phyloP scores from a whole-genome alignment of 169 alveolate species.

The Plasmodium berghei region DNA sequence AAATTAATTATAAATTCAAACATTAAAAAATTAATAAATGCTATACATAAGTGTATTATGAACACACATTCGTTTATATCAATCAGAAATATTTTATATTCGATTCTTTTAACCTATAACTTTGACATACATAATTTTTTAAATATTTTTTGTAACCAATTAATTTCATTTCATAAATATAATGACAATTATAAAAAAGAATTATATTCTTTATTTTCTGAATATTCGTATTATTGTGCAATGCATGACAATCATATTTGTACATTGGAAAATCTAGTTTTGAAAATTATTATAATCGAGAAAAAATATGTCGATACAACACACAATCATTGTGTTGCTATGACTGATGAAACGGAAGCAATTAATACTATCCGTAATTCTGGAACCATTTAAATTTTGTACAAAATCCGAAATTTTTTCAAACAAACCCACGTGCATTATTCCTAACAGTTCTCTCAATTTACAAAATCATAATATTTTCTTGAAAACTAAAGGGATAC shows the following conservation, averaged over 20 bases:
- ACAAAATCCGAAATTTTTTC: no score
- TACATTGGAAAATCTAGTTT: constrained; percentile 42
- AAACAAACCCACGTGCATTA: no score
- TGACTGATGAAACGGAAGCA: constrained; percentile 17
- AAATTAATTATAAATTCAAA: constrained; percentile 49
- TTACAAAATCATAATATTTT: no score
- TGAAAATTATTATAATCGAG: constrained; percentile 45
- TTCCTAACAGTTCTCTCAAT: no score
- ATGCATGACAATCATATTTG: constrained; percentile 41
- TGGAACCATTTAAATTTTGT: no score
- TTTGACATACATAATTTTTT: constrained; percentile 37
- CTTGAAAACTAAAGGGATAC: no score
- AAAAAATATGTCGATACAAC: constrained; percentile 34
- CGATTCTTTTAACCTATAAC: constrained; percentile 39
- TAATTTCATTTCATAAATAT: constrained; percentile 25
- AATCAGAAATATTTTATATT: constrained; percentile 60
- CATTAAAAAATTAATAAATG: constrained; percentile 42
- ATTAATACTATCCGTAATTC: no score
- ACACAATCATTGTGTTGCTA: constrained; percentile 1
- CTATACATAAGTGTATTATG: constrained; percentile 51
- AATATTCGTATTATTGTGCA: constrained; percentile 28
- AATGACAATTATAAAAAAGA: constrained; percentile 74
- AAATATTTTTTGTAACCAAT: constrained; percentile 50
- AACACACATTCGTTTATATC: constrained; percentile 13
- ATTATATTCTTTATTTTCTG: constrained; percentile 53